Base-by-base conservation (phyloP, 495 filamentous ascomycete genomes). In the Penicillium alfredii region DNA sequence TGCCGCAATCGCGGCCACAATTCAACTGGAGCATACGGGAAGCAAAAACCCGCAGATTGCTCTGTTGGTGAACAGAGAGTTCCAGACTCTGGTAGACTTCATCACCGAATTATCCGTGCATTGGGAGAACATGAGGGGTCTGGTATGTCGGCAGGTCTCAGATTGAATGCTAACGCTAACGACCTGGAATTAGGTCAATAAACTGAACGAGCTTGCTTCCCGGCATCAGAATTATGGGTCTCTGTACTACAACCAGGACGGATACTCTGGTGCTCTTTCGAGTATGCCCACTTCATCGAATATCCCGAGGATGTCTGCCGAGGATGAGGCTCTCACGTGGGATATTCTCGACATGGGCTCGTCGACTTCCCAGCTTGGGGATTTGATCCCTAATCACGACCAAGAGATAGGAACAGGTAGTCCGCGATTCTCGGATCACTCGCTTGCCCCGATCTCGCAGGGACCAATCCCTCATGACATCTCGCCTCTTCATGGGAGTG, bases 301-400 rank as follows among this genome's bases (percentile, higher is more conserved):
- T 25, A 40, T 59, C 13, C 55, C 55, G 1, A 27, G 47, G 13
- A 56, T 59, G 55, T 56, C 55, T 0, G 12, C 18, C 2, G 40
- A 51, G 24, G 55, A 59, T 22, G 55, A 59, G 25, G 30, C 35
- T 17, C 31, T 59, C 4, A 53, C 56, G 55, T 59, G 55, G 55
- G 45, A 53, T 22, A 59, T 59, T 11, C 46, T 59, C 1, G 55
- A 59, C 33, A 28, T 59, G 13, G 42, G 49, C 17, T 44, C 45
- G 6, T 55, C 43, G 2, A 44, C 35, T 9, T 28, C 21, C 3
- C 29, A 35, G 0, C 10, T n/a, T 1, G 21, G 24, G 13, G 26
- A 36, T 21, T 16, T 44, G 7, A 22, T 19, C 11, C 40, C 34
- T 10, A 16, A 30, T 6, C 12, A 9, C 3, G 10, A 32, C 10